Conservation (phyloP, 192 early-diverging fungal species). For the Allomyces macrogynus region DNA sequence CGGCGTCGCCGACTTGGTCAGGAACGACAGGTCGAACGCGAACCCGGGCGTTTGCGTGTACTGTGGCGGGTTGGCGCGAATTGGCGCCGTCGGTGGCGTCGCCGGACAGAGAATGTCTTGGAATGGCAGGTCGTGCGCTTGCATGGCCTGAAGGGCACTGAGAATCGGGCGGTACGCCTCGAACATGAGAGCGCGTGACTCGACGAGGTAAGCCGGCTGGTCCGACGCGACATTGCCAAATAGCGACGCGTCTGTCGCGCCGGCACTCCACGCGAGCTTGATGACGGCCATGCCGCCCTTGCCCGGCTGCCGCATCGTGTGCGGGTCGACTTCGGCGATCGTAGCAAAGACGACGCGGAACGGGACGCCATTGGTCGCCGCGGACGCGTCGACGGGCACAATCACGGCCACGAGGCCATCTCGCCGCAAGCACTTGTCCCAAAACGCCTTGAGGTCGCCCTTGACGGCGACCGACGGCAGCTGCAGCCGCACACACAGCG, state of each 20-base stretch:
- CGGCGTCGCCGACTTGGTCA: background rate
- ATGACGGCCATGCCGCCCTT: too few species aligned
- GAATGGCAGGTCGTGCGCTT: conserved; percentile 5
- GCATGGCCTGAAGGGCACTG: conserved; percentile 7
- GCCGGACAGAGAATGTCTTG: conserved; percentile 7
- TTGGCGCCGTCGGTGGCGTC: conserved; percentile 1
- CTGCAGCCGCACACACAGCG: too few species aligned
- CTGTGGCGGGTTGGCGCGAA: conserved; percentile 1
- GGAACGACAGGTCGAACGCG: conserved; percentile 10
- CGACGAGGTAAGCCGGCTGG: conserved; percentile 12
- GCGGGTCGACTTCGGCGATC: background rate
- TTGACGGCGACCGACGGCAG: background rate
- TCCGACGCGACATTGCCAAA: background rate
- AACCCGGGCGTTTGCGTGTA: conserved; percentile 6
- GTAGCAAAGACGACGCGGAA: background rate
- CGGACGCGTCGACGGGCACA: background rate
- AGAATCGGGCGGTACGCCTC: conserved; percentile 14
- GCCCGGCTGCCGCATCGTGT: background rate
- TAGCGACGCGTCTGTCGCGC: too few species aligned
- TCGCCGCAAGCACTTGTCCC: background rate
- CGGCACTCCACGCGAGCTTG: too few species aligned
- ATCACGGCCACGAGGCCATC: conserved; percentile 1
- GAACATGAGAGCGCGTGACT: conserved; percentile 10
- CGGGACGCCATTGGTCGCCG: background rate
- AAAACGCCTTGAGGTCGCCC: background rate